Base-by-base conservation (phyloP, 2,329 filamentous ascomycete genomes). In the Colletotrichum melonis region DNA sequence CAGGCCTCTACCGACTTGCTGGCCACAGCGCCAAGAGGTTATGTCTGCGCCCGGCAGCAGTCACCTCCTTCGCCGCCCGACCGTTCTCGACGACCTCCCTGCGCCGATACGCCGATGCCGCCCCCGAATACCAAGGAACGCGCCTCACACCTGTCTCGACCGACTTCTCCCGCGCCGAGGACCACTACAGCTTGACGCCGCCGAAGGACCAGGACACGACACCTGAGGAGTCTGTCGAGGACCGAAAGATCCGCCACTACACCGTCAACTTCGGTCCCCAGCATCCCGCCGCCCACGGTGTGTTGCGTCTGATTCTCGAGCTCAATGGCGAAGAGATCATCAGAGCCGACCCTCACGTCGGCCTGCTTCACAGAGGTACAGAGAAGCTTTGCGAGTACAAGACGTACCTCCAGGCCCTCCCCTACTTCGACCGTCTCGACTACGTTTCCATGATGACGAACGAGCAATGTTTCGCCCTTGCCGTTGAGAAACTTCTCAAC, bases 371-470 rank as follows among this genome's bases (percentile, higher is more conserved):
- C 85, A 92, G 97, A 80, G 97, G 97, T 78, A 99, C 97, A 75
- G 97, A 99, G 90, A 99, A 99, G 90, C 91, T 99, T 86, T 98
- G 98, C 86, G 97, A 99, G 89, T 99, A 99, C 91, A 98, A 98
- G 90, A 98, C 96, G 79, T 99, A 99, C 82, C 90, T 98, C 81
- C 97, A 99, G 88, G 97, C 97, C 71, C 88, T 99, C 81, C 97
- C 97, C 69, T 99, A 99, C 88, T 99, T 99, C 83, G 97, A 99
- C 86, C 95, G 97, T 79, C 89, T 99, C 84, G 97, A 99, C 86
- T 99, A 99, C 85, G 95, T 98, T 78, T 98, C 95, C 80, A 99
- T 99, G 97, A 99, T 99, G 97, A 99, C 97, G 80, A 99, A 99
- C 85, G 97, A 99, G 89, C 97, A 99, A 86, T 98, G 95, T 82